phyloP scores from a whole-genome alignment of 2,329 filamentous ascomycete genomes.

The Phaeoacremonium minimum region DNA sequence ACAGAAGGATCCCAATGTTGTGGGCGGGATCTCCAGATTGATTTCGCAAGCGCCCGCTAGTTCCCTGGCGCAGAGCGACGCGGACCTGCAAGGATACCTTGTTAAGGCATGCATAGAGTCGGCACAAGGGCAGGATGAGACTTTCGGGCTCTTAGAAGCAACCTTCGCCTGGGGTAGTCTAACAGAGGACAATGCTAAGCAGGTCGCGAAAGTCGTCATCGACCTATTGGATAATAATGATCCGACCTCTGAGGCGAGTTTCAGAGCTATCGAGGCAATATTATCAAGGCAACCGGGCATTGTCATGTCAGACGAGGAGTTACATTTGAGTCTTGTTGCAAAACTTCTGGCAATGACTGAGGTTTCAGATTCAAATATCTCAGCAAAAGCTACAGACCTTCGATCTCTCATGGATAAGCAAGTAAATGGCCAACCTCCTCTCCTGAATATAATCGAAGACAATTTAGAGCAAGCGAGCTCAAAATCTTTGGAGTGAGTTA shows the following conservation, averaged over 20 bases:
- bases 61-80: conserved; percentile 29
- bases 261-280: conserved; percentile 44
- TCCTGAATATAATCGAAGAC: conserved; percentile 47
- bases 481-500: conserved; percentile 45
- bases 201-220: conserved; percentile 21
- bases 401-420: conserved; percentile 41
- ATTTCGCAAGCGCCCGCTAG: conserved; percentile 38
- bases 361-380: conserved; percentile 30
- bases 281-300: conserved; percentile 38
- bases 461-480: conserved; percentile 46
- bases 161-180: conserved; percentile 38
- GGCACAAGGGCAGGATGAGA: conserved; percentile 22
- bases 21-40: conserved; percentile 35
- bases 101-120: conserved; percentile 32
- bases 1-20: conserved; percentile 19
- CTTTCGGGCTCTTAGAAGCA: conserved; percentile 44
- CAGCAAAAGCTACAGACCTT: conserved; percentile 35
- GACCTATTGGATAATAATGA: conserved; percentile 13
- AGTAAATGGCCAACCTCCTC: conserved; percentile 34
- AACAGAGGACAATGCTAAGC: conserved; percentile 23
- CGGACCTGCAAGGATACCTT: conserved; percentile 43
- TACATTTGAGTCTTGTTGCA: conserved; percentile 46
- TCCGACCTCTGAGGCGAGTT: conserved; percentile 18
- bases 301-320: conserved; percentile 36
- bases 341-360: conserved; percentile 52